Base-by-base conservation (phyloP, 129 eudicot genomes). In the Chrysanthemum seticuspe region DNA sequence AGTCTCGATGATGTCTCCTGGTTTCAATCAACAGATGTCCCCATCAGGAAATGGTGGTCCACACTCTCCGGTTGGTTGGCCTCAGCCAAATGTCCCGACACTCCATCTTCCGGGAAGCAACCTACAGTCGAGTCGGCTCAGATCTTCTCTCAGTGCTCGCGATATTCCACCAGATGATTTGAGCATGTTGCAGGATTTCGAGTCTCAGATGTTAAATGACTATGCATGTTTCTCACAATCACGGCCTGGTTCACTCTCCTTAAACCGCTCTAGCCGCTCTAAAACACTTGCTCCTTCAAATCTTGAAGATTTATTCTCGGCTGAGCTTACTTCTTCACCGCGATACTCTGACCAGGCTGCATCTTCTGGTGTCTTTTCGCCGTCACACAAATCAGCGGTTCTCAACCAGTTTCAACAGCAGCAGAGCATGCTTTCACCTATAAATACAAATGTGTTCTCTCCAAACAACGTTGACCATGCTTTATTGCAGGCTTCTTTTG, bases 81-180 rank as follows among this genome's bases (percentile, higher is more conserved):
- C 96, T 61, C 98, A 89, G 67, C 96, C 85, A 16, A 85, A 93
- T 71, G 92, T 89, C 13, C 98, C 98, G 9, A 84, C 90, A 10
- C 91, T 93, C 62, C 90, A 85, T 78, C 96, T 93, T 18, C 97
- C 98, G 0, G 96, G 92, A 13, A 93, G 96, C 86, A 89, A 87
- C 49, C 80, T 89, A 44, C 98, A 93, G 61, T 87, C 98, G 0
- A 93, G 98, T 62, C 88, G 98, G 10, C 78, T 93, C 45, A 84
- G 98, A 75, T 93, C 98, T 21, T 93, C 98, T 15, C 89, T 93
- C 16, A 80, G 77, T 74, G 98, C 98, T 2, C 76, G 98, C 15
- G 98, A 93, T 63, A 84, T 93, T 56, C 89, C 88, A 10, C 87
- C 84, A 11, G 98, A 93, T 65, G 92, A 85, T 44, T 71, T 87